Evolutionary conservation across 495 filamentous ascomycete genomes (phyloP), one percentile per base, ranked within the genome.

Genomic region (Xylaria cubensis): DNA sequence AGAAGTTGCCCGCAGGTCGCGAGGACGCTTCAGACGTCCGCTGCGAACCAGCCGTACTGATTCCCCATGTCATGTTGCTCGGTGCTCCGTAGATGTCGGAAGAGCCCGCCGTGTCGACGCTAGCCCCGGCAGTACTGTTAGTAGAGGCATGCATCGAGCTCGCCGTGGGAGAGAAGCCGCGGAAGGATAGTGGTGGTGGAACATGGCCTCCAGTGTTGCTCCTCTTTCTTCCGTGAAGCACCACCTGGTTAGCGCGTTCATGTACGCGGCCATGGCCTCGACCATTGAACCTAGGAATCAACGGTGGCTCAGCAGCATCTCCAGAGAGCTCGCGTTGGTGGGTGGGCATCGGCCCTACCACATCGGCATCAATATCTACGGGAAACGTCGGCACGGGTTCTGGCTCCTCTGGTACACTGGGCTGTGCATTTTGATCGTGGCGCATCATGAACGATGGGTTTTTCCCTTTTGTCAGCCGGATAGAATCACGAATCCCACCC

Each of bases 401-500:
- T 21, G 74, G 70, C 44, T 71, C 70, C 72, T 74, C 74, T 50
- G 74, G 75, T 67, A 79, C 65, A 50, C 48, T 73, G 4, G 66
- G 72, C 26, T 63, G 70, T 15, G 46, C 24, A 3, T 50, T 53
- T 41, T 61, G 73, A 70, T 68, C 73, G 51, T 74, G 77, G 55
- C 73, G 75, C 39, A 71, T 76, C 72, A 76, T 72, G 84, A 88
- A 75, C 1, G 76, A 50, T 17, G 90, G 86, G 32, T 88, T 86
- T 75, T 90, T 93, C 66, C 92, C 90, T 80, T 97, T 97, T 36
- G 95, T 94, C 15, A 97, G 87, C 15, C 93, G 88, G 69, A 98
- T 95, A 0, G 95, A 97, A 81, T 98, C 96, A 39, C 94, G 92
- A 72, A 97, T 94, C 6, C 91, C 91, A 39, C 91, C 87, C 69